Conservation (phyloP, 805 yeast genomes). For the Saccharomyces mikatae region DNA sequence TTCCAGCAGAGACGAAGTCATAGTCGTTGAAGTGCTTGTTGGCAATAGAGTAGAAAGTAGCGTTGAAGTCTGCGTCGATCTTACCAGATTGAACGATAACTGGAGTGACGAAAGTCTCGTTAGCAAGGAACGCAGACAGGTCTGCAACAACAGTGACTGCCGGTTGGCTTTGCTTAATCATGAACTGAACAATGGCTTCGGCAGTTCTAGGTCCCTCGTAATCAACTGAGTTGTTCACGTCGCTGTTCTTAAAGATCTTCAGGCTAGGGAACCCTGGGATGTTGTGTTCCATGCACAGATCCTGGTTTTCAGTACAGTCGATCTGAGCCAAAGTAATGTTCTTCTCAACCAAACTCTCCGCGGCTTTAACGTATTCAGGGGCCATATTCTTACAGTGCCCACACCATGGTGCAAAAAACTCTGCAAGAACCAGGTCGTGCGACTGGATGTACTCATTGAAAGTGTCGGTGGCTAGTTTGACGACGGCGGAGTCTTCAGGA, state of each 20-base stretch:
- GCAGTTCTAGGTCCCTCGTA: constrained; percentile 84
- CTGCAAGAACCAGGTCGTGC: constrained; percentile 75
- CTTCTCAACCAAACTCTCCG: constrained; percentile 52
- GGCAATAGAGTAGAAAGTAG: constrained; percentile 58
- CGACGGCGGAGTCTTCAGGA: constrained; percentile 79
- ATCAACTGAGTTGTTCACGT: constrained; percentile 38
- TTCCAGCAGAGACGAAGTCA: constrained; percentile 44
- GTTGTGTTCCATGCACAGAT: constrained; percentile 57
- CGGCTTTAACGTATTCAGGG: constrained; percentile 73
- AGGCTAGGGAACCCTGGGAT: constrained; percentile 80
- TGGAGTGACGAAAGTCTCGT: constrained; percentile 33
- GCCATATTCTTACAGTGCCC: constrained; percentile 89
- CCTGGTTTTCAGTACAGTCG: constrained; percentile 74
- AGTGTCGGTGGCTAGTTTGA: constrained; percentile 58
- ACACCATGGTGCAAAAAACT: constrained; percentile 96
- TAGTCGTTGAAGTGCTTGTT: constrained; percentile 52
- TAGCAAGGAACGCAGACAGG: constrained; percentile 39
- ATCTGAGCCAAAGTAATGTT: constrained; percentile 71
- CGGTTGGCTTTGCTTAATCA: constrained; percentile 79
- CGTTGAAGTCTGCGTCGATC: constrained; percentile 34
- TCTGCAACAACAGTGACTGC: constrained; percentile 50
- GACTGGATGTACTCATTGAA: constrained; percentile 58
- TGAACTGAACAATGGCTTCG: constrained; percentile 64
- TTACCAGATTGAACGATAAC: constrained; percentile 51
- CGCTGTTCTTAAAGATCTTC: constrained; percentile 58